Conservation (phyloP, 805 yeast species). For the Lipomyces anomalus region DNA sequence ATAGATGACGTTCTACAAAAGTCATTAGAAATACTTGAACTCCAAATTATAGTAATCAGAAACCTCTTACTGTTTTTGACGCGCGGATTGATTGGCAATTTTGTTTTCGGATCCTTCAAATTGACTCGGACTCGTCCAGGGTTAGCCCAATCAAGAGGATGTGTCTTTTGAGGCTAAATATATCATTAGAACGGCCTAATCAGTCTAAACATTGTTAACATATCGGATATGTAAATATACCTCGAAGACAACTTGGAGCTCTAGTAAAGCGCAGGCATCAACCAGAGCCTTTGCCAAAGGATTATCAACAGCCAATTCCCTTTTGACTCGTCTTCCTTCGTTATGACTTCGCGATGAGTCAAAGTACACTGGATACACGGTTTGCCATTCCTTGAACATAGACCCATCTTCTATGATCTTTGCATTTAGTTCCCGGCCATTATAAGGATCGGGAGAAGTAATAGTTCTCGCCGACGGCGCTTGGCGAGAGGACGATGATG, state of each 20-base stretch:
- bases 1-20: slow-evolving; percentile 52
- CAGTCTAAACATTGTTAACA: too few relatives aligned
- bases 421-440: slow-evolving; percentile 33
- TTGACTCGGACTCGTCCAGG: slow-evolving; percentile 90
- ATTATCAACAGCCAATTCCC: slow-evolving; percentile 66
- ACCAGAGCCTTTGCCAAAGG: slow-evolving; percentile 80
- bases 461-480: slow-evolving; percentile 71
- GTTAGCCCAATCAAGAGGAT: slow-evolving; percentile 95
- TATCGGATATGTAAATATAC: slow-evolving; percentile 32
- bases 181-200: slow-evolving; percentile 24
- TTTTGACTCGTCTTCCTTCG: slow-evolving; percentile 78
- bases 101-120: slow-evolving; percentile 48
- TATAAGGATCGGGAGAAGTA: slow-evolving; percentile 54
- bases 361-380: slow-evolving; percentile 88
- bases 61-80: slow-evolving; percentile 38
- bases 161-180: slow-evolving; percentile 69
- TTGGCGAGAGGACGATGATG: slow-evolving; percentile 37
- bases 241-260: slow-evolving; percentile 35
- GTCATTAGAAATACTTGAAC: neutral
- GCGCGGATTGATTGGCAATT: slow-evolving; percentile 28
- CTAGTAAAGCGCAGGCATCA: slow-evolving; percentile 53
- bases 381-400: slow-evolving; percentile 57
- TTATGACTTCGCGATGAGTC: slow-evolving; percentile 67
- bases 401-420: slow-evolving; percentile 43
- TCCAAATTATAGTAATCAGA: neutral